Base-by-base conservation (phyloP, 1,284 basidiomycete species). In the Clitocybe nebularis region DNA sequence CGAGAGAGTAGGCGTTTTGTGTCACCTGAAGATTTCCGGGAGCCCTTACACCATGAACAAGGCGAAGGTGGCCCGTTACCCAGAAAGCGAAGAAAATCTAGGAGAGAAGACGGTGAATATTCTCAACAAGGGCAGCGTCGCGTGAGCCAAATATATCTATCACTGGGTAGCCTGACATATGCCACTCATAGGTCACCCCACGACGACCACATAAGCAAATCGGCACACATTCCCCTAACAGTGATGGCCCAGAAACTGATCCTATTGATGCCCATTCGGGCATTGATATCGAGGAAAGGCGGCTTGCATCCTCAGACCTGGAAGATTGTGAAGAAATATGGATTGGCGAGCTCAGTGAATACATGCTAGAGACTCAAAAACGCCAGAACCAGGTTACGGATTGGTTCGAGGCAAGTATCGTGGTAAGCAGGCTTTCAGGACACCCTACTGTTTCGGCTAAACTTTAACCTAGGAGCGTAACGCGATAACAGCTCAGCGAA, bases 311-410 rank as follows among this genome's bases (percentile, higher is more conserved):
- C 14, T 86, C 87, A 16, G 87, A 89, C 67, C 63, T 89, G 41
- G 84, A 85, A 24, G 87, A 88, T 47, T 86, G 79, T 50, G 74
- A 77, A 51, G 87, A 89, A 46, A 57, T 89, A 6, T 89, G 86
- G 86, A 64, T 70, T 39, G 69, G 67, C 22, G 85, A 85, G 52
- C 68, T 89, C 10, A 71, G 73, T 39, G 74, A 76, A 44, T 89
- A 89, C 55, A 69, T 78, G 41, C 56, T 80, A 23, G 81, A 87
- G 55, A 85, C 83, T 1, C 79, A 82, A 55, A 80, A 79, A 55
- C 77, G 85, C 36, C 76, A 79, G 59, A 76, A 75, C 36, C 78
- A 84, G 51, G 74, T 88, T 1, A 80, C 81, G 46, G 71, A 78
- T 30, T 85, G 76, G 70, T 89, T 87, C 52, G 79, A 83, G 56